Base-by-base conservation (phyloP, 2,329 filamentous ascomycete species). In the Fusarium sp. region DNA sequence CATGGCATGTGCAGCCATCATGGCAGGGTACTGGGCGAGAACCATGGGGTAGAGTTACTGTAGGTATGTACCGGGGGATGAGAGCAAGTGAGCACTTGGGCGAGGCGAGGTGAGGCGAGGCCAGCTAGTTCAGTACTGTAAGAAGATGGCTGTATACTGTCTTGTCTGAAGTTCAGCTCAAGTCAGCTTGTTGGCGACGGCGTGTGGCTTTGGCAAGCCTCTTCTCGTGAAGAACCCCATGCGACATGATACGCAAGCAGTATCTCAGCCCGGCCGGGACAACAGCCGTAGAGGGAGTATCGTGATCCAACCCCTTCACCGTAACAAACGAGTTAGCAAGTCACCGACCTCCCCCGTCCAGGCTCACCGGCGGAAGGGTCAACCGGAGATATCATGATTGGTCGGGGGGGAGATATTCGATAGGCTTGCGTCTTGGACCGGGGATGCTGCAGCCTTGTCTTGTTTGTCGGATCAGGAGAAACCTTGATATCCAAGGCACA, bases 301-400 rank as follows among this genome's bases (percentile, higher is more conserved):
- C 52, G 45, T 57, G 50, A 67, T 52, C 59, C n/a, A 7, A 16
- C 27, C 43, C 20, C 43, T 43, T 61, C 39, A 48, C 58, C 57
- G 56, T 58, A 58, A 58, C 32, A 58, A 41, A 25, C 20, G 18
- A 48, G 23, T 43, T 43, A 20, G 39, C 35, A 37, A 43, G 39
- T 43, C 39, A 43, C 39, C n/a, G n/a, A 20, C n/a, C 6, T 14
- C 7, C 27, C 32, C 30, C 37, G 8, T 60, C 39, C 13, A 60
- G 39, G 14, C 57, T 50, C 41, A 23, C 37, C 27, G 57, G 39
- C 37, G 14, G 27, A 45, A 72, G 39, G 41, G 43, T 63, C 25
- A 43, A 50, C 62, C 50, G 66, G 61, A 25, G 39, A 64, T 67
- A 60, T 59, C 60, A 57, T 62, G 57, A 32, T 60, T 60, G 57